Evolutionary conservation across 2,329 filamentous ascomycete genomes (phyloP).

Genomic region (Fusarium humuli): DNA sequence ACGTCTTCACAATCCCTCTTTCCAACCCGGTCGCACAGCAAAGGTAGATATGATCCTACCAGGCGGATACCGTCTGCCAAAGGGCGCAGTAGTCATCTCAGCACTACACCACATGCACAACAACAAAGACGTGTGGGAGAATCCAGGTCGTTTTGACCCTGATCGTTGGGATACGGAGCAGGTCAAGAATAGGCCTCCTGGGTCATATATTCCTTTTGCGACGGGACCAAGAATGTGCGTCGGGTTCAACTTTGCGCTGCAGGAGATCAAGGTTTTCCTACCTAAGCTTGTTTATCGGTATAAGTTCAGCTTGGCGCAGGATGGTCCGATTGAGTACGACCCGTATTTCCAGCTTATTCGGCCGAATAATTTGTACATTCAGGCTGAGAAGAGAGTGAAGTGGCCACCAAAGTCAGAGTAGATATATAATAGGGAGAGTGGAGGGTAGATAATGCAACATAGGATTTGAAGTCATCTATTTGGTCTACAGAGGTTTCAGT

Average conservation of each 20-base stretch:
- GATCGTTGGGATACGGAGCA: constrained; percentile 68
- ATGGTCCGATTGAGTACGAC: constrained; percentile 66
- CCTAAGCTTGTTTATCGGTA: constrained; percentile 70
- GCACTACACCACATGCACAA: constrained; percentile 63
- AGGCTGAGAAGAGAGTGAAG: constrained; percentile 53
- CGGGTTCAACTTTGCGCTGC: constrained; percentile 72
- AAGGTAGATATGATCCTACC: constrained; percentile 67
- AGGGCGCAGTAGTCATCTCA: constrained; percentile 64
- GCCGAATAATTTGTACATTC: constrained; percentile 65
- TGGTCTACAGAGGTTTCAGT: no score
- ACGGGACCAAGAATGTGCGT: constrained; percentile 69
- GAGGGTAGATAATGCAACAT: neutral
- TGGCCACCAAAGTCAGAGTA: constrained; percentile 15
- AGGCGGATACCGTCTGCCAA: constrained; percentile 67
- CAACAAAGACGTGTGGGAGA: constrained; percentile 67
- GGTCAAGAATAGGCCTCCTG: constrained; percentile 63
- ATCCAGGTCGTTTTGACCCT: constrained; percentile 67
- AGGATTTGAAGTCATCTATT: neutral
- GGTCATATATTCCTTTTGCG: constrained; percentile 69
- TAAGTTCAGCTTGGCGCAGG: constrained; percentile 61
- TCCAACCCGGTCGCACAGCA: constrained; percentile 70
- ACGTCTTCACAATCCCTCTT: constrained; percentile 69
- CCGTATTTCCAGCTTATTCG: constrained; percentile 69
- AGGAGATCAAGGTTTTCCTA: constrained; percentile 70
- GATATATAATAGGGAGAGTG: accelerated